These are phyloP conservation scores for Diplocarpon mali DNA, from an alignment of 2,329 filamentous ascomycete genomes.

Conservation along the genomic window DNA sequence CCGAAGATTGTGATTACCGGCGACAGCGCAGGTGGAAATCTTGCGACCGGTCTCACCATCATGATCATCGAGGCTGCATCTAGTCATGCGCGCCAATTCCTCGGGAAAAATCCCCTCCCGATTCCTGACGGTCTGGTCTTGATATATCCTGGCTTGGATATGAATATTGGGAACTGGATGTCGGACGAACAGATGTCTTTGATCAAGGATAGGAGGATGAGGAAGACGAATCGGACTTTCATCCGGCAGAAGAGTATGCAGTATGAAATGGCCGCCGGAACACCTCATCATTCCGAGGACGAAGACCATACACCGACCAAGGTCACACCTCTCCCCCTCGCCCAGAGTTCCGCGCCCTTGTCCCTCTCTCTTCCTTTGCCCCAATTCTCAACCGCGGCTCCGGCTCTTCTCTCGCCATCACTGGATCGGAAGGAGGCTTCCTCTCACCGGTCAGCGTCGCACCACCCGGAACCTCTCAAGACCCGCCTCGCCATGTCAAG, in stretches of 20 bases:
- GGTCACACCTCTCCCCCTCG: conserved; percentile 10
- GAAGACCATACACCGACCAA: conserved; percentile 38
- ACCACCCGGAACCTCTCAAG: conserved; percentile 49
- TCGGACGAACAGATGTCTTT: conserved; percentile 94
- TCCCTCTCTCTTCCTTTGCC: conserved; percentile 19
- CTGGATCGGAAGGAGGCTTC: conserved; percentile 2
- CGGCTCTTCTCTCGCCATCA: conserved; percentile 14
- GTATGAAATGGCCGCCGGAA: conserved; percentile 74
- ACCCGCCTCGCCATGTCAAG: conserved; percentile 89
- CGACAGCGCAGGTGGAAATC: conserved; percentile 74
- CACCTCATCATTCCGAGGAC: conserved; percentile 70
- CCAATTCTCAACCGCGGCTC: conserved; percentile 4
- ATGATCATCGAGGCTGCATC: conserved; percentile 77
- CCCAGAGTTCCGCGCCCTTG: conserved; percentile 4
- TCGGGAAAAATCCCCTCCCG: conserved; percentile 51
- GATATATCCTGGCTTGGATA: conserved; percentile 82
- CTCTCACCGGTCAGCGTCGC: conserved; percentile 29
- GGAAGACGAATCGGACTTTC: conserved; percentile 68
- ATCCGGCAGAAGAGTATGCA: conserved; percentile 79
- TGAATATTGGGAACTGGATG: conserved; percentile 99
- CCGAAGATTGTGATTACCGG: conserved; percentile 65
- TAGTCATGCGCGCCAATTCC: conserved; percentile 42
- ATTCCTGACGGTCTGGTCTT: conserved; percentile 71
- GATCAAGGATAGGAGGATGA: conserved; percentile 71
- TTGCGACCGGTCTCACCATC: conserved; percentile 68